These are phyloP conservation scores for Pseudocercospora cruenta DNA, from an alignment of 2,329 filamentous ascomycete genomes.

Conservation along the genomic window DNA sequence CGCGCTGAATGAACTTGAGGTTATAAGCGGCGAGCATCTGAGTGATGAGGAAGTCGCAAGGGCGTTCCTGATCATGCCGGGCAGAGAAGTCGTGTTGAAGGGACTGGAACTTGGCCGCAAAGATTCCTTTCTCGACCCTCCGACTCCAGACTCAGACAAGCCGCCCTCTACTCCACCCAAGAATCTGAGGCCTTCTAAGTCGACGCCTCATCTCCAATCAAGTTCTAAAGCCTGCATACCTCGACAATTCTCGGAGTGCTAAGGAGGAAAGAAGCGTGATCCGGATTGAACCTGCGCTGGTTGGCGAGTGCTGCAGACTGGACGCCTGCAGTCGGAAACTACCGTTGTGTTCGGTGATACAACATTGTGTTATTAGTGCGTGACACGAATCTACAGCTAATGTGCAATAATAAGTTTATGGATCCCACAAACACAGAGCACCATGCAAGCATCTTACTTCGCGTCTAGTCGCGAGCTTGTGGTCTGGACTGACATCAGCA, in stretches of 20 bases:
- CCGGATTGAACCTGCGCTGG: background rate
- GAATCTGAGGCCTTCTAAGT: background rate
- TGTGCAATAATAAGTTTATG: background rate
- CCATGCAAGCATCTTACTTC: background rate
- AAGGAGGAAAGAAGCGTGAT: background rate
- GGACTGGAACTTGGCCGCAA: conserved; percentile 9
- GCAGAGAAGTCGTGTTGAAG: conserved; percentile 15
- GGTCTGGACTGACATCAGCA: background rate
- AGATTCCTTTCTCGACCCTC: background rate
- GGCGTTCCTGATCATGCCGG: conserved; percentile 6
- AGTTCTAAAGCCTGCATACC: background rate
- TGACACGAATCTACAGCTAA: background rate
- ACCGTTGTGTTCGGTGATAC: background rate
- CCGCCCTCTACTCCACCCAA: background rate
- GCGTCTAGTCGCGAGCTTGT: background rate
- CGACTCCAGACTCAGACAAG: background rate
- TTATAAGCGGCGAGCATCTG: conserved; percentile 10
- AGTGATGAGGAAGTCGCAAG: conserved; percentile 12
- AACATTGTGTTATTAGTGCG: background rate
- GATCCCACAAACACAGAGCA: background rate
- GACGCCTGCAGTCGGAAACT: background rate
- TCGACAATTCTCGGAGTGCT: background rate
- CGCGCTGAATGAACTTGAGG: background rate
- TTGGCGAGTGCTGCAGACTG: background rate
- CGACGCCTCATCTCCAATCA: background rate